Conservation (phyloP, 2,329 filamentous ascomycete genomes). For the Xylariaceae sp. region DNA sequence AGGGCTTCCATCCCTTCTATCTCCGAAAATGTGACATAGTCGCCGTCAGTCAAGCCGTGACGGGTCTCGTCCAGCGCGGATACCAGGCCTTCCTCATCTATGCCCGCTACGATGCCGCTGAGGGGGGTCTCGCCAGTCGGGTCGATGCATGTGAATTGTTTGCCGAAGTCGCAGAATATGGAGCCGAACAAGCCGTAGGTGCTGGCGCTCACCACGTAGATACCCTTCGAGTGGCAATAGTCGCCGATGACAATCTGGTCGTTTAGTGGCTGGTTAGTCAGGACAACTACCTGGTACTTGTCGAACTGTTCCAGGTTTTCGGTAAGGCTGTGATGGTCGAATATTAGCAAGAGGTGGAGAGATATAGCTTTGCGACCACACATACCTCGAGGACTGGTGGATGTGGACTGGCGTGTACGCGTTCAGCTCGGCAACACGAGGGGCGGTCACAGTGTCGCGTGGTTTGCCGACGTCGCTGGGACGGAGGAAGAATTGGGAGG, state of each 20-base stretch:
- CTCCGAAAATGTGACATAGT: conserved; percentile 93
- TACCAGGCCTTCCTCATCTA: conserved; percentile 84
- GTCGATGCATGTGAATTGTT: conserved; percentile 87
- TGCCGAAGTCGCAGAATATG: conserved; percentile 95
- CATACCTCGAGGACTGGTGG: conserved; percentile 55
- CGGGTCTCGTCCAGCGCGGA: conserved; percentile 91
- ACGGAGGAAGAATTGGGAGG: conserved; percentile 94
- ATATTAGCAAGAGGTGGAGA: background rate
- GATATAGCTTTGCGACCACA: background rate
- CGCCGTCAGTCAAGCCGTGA: conserved; percentile 92
- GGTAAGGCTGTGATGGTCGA: conserved; percentile 65
- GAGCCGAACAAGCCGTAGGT: conserved; percentile 92
- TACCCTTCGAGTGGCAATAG: conserved; percentile 90
- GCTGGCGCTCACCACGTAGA: conserved; percentile 82
- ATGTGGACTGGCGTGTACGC: conserved; percentile 88
- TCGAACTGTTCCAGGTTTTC: conserved; percentile 76
- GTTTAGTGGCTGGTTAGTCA: conserved; percentile 77
- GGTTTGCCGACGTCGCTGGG: conserved; percentile 86
- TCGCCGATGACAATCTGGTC: conserved; percentile 81
- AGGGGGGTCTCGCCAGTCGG: conserved; percentile 83
- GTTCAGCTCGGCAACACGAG: conserved; percentile 89
- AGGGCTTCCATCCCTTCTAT: conserved; percentile 85
- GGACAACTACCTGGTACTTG: conserved; percentile 85
- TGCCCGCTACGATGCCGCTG: conserved; percentile 82
- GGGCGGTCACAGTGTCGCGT: conserved; percentile 78